Percentiles rank a stretch among this genome's conserved stretches.
phyloP scores from a whole-genome alignment of 176 grass and related monocot species.

The Urochloa ruziziensis region DNA sequence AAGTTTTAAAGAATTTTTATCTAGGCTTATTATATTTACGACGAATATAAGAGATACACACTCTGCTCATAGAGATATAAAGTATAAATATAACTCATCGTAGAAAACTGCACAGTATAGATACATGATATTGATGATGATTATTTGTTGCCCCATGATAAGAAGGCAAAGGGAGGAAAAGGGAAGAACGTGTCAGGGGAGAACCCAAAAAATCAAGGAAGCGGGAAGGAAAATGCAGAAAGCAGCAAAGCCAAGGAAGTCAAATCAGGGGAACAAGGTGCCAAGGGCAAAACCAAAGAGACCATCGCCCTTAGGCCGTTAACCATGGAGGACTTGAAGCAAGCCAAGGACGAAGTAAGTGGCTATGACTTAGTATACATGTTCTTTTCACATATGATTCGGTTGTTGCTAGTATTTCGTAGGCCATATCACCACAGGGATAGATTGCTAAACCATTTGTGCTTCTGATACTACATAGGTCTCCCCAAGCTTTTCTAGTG shows the following conservation, averaged over 20 bases:
- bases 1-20: not conserved
- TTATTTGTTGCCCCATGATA: slow-evolving; percentile 33
- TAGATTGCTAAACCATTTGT: not conserved
- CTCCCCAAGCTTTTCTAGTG: slow-evolving; percentile 59
- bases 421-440: not conserved
- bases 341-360: slow-evolving; percentile 81
- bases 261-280: not conserved
- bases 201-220: not conserved
- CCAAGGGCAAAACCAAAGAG: slow-evolving; percentile 4
- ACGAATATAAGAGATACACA: not conserved
- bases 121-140: not conserved
- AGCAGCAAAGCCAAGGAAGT: not conserved
- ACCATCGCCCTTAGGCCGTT: slow-evolving; percentile 54
- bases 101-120: not conserved
- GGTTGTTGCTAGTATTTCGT: not conserved
- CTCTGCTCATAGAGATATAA: not conserved
- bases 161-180: slow-evolving; percentile 31
- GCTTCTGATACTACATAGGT: slow-evolving; percentile 40
- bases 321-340: slow-evolving; percentile 84
- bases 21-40: not conserved
- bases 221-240: not conserved
- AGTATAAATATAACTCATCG: not conserved
- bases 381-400: not conserved
- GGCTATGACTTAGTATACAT: not conserved
- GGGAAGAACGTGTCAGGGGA: not conserved